These are phyloP conservation scores for Tricholoma flavovirens DNA, from an alignment of 768 basidiomycete genomes.

Conservation along the genomic window DNA sequence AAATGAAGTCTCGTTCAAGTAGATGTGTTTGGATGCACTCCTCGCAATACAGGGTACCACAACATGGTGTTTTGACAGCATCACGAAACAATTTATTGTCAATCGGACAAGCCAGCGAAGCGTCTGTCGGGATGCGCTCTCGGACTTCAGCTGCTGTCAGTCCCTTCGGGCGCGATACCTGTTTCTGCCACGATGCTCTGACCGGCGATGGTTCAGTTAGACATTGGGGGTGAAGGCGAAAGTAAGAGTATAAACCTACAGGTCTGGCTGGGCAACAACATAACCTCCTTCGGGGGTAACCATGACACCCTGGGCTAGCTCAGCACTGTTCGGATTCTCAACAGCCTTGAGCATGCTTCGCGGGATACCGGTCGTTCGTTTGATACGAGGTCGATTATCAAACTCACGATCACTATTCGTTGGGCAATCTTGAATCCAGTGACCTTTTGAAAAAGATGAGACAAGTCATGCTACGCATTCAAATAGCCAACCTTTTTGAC, in stretches of 20 bases:
- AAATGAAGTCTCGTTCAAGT: conserved; percentile 91
- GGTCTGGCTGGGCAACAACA: conserved; percentile 94
- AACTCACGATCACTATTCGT: conserved; percentile 95
- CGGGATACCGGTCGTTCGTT: conserved; percentile 97
- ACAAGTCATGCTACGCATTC: not conserved
- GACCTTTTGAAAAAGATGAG: conserved; percentile 51
- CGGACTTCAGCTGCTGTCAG: conserved; percentile 87
- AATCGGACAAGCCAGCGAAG: conserved; percentile 79
- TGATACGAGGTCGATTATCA: conserved; percentile 91
- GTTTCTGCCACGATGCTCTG: conserved; percentile 94
- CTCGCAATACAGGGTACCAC: conserved; percentile 87
- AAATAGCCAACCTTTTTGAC: conserved; percentile 76
- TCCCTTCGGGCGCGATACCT: conserved; percentile 71
- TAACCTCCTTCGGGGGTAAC: conserved; percentile 98
- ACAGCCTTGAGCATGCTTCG: conserved; percentile 96
- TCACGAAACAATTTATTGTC: conserved; percentile 92
- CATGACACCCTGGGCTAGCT: conserved; percentile 86
- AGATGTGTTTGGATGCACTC: conserved; percentile 95
- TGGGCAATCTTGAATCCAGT: conserved; percentile 99
- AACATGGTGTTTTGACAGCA: conserved; percentile 94
- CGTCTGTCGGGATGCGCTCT: conserved; percentile 75
- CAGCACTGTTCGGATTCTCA: conserved; percentile 71
- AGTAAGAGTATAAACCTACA: conserved; percentile 49
- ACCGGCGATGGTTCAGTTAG: not conserved
- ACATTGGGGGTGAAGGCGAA: not conserved